Base-by-base conservation (phyloP, 2,329 filamentous ascomycete species). In the Arthroderma sp. region DNA sequence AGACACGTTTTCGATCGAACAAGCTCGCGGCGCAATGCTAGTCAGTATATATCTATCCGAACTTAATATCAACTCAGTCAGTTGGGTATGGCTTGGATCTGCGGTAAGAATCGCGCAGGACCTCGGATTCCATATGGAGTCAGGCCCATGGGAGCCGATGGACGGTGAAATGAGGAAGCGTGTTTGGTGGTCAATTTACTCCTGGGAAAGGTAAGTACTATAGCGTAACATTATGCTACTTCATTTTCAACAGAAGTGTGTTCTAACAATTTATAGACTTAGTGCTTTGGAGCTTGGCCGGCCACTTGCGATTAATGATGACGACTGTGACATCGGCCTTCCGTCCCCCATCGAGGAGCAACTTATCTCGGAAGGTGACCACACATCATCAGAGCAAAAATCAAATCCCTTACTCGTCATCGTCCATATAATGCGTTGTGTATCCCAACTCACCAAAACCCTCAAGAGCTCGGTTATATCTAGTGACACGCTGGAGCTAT, bases 171-270 rank as follows among this genome's bases (percentile, higher is more conserved):
- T 91, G 82, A 83, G 91, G 56, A 83, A 87, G 60, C 80, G 91
- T 57, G 82, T 93, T 1, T 98, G 91, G 91, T 98, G 93, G 90
- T 83, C 88, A 13, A 82, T 95, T 58, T 97, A 97, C 71, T 82
- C 89, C 47, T 83, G 91, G 74, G 93, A 98, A 73, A 83, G 90
- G 82, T 84, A 68, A 67, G 76, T 38, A 3, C n/a, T 2, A 23
- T 6, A 51, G 4, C 25, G 2, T 31, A 4, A 31, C n/a, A 8
- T 11, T 17, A 31, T 49, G 9, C 25, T 28, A 3, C 17, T n/a
- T 31, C 13, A 2, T 51, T 11, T 19, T 51, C 33, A 54, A 13
- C 31, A 25, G 33, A 54, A 4, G 37, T 59, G 7, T 49, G 5
- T 28, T 21, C 68, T 74, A 56, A 71, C 62, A 19, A 9, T 35